Base-by-base conservation (phyloP, 2,329 filamentous ascomycete species). In the Phyllosticta ampelicida region DNA sequence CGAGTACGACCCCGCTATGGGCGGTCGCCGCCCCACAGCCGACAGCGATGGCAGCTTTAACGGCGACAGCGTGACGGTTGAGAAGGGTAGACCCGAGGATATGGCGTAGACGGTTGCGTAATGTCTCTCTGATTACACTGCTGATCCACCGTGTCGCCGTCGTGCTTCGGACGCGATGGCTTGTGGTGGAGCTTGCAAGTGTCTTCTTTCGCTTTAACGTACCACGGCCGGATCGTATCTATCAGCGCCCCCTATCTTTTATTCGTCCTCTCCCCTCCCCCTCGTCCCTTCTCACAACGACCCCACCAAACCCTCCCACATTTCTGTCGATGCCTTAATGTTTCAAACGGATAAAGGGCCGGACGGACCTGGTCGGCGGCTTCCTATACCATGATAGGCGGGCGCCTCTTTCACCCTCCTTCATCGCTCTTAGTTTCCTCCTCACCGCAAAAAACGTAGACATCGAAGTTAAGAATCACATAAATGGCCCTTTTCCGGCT, bases 1-100 rank as follows among this genome's bases (percentile, higher is more conserved):
- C 26, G 71, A 75, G 65, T 78, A 75, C 62, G 75, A 77, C 62
- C 59, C 62, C 10, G 28, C 55, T 6, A 62, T 62, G 23, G 51
- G n/a, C n/a, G 9, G 10, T 23, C 52, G 48, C 18, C 51, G n/a
- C 51, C 48, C 2, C 20, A 49, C 13, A 3, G 20, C 11, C 1
- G 29, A 20, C 23, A 48, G 36, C 51, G 36, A 51, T 5, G 53
- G 53, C 2, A 48, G 48, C 26, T 9, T 19, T 8, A 36, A 36
- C 16, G 51, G 26, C 19, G 52, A 2, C 16, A 44, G 51, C 28
- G 49, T 18, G 53, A 53, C 26, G 16, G 54, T 50, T 11, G 57
- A 59, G 53, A 59, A 59, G 53, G 57, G 51, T n/a, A 50, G 53
- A 16, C 30, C 55, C 16, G 55, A 23, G 21, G 52, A 49, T 28